Base-by-base conservation (phyloP, 139 green algal genomes). In the Spirogloea muscicola region DNA sequence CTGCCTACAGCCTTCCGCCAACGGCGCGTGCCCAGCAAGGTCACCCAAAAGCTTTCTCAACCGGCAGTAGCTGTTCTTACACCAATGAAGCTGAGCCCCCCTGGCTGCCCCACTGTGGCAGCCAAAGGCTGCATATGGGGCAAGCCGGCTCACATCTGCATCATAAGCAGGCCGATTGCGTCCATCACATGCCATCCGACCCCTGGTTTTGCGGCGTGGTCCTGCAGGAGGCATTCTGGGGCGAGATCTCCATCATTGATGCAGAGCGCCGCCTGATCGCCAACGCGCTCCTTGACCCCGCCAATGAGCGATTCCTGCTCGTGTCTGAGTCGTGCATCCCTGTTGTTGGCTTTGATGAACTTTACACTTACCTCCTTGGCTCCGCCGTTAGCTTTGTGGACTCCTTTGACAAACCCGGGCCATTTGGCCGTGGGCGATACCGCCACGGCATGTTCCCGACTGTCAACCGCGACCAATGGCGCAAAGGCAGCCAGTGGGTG, bases 291-390 rank as follows among this genome's bases (percentile, higher is more conserved):
- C 48, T 76, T 16, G 68, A 75, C 16, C 49, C 68, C 5, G 9
- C 7, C 7, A 76, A 76, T 36, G 31, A 76, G 43, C 34, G 29
- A 3, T 73, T 76, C 31, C 27, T 76, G 41, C 68, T 76, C 31
- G 5, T 76, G 31, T 76, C 68, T 4, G 68, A 76, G 13, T 29
- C 49, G 31, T 76, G 68, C 58, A 76, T 76, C 29, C 68, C 68
- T 3, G 18, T 76, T 37, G 29, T 48, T 4, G 75, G 58, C 58
- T 76, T 76, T 16, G 29, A 46, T 3, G 31, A 74, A 9, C 4
- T 75, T 7, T 76, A 76, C 42, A 55, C 48, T 7, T 75, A 76
- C 34, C 21, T 76, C 31, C 74, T 70, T 9, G 3, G 31, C 33
- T 58, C 52, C 31, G 21, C 29, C 25, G 29, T 51, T 29, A 76